These are phyloP conservation scores for Lepidopterella palustris DNA, from an alignment of 495 filamentous ascomycete species.

Conservation along the genomic window DNA sequence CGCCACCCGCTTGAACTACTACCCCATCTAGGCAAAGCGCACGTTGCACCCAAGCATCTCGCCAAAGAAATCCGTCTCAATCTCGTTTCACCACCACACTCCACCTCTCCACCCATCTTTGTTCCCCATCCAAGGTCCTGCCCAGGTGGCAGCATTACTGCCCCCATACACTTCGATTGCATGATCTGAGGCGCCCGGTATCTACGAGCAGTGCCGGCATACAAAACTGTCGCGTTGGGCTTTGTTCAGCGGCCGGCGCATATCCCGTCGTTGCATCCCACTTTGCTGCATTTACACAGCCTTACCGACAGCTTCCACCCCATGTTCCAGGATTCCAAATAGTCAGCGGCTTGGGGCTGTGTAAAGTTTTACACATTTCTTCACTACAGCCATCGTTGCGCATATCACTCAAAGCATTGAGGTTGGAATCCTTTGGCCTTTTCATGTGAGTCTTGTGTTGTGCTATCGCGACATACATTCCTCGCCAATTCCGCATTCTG, in stretches of 20 bases:
- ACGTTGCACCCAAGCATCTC: slow-evolving; percentile 2
- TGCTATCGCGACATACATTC: not conserved
- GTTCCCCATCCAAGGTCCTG: not conserved
- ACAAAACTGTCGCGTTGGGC: not conserved
- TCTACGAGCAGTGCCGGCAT: not conserved
- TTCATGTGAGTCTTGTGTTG: not conserved
- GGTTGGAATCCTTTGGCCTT: not conserved
- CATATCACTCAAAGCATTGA: slow-evolving; percentile 4
- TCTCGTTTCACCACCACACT: not conserved
- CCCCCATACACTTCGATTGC: not conserved
- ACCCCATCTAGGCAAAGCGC: too few species aligned
- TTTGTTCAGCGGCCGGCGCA: not conserved
- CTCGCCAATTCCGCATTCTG: not conserved
- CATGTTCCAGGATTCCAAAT: slow-evolving; percentile 28
- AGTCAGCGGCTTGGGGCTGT: slow-evolving; percentile 19
- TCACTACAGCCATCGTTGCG: not conserved
- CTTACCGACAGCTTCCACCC: slow-evolving; percentile 1
- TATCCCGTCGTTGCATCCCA: not conserved
- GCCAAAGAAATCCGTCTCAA: not conserved
- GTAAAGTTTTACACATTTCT: slow-evolving; percentile 12
- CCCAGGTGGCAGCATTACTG: not conserved
- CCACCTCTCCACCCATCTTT: not conserved
- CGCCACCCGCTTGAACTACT: too few species aligned
- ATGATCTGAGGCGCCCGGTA: not conserved
- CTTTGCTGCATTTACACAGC: not conserved